A percentile compares a stretch with the other conserved stretches of the same genome.
These are phyloP conservation scores for Pilaira anomala DNA, from an alignment of 192 early-diverging fungal species.

Conservation along the genomic window DNA sequence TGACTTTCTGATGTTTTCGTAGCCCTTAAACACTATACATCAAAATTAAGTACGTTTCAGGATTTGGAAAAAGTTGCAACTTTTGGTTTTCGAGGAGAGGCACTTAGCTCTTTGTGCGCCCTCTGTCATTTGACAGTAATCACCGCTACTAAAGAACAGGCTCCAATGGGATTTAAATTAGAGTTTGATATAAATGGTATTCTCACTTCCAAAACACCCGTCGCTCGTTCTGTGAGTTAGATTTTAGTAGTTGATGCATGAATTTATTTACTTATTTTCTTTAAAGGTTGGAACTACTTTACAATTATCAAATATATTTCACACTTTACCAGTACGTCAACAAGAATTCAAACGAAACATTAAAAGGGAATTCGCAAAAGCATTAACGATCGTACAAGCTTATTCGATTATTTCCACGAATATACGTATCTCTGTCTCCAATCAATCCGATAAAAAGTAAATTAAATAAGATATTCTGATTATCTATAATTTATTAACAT, in stretches of 20 bases:
- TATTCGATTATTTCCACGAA: slow-evolving; percentile 74
- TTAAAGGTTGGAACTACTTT: slow-evolving; percentile 74
- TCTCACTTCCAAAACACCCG: slow-evolving; percentile 41
- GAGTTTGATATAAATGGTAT: slow-evolving; percentile 67
- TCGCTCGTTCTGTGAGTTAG: slow-evolving; percentile 49
- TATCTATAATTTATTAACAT: background rate
- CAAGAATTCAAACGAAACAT: slow-evolving; percentile 84
- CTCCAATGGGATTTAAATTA: slow-evolving; percentile 61
- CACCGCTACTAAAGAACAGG: slow-evolving; percentile 59
- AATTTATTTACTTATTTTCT: background rate
- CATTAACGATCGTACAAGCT: slow-evolving; percentile 74
- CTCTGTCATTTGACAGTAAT: slow-evolving; percentile 63
- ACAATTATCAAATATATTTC: slow-evolving; percentile 72
- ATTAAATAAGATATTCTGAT: background rate
- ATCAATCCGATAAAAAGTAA: slow-evolving; percentile 60
- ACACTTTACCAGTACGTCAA: slow-evolving; percentile 79
- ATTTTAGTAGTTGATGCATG: background rate
- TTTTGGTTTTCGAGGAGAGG: slow-evolving; percentile 95
- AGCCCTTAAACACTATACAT: slow-evolving; percentile 88
- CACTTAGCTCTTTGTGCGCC: slow-evolving; percentile 85
- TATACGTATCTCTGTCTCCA: slow-evolving; percentile 63
- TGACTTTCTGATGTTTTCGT: background rate
- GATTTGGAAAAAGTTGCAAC: slow-evolving; percentile 73
- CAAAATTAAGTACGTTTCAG: slow-evolving; percentile 75
- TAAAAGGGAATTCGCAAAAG: slow-evolving; percentile 74